Percentiles rank a stretch among this genome's conserved stretches.
Conservation (phyloP, 192 early-diverging fungal genomes). For the Entomortierella lignicola region DNA sequence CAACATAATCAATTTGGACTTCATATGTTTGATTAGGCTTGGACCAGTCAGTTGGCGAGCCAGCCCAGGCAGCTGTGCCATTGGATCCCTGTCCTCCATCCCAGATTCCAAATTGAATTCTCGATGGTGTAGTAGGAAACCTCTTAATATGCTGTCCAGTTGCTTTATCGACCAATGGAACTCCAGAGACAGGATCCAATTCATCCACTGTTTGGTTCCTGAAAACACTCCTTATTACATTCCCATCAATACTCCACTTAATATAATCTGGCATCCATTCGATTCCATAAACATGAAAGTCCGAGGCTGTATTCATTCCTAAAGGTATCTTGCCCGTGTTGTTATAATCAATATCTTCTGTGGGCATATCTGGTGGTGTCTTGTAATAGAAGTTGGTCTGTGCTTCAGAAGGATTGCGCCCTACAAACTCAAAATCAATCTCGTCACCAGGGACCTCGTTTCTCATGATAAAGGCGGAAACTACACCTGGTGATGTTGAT, state of each 20-base stretch:
- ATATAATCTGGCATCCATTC: slow-evolving; percentile 69
- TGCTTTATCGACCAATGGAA: neutral
- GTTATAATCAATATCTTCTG: slow-evolving; percentile 64
- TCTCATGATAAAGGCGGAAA: slow-evolving; percentile 66
- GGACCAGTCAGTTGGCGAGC: slow-evolving; percentile 65
- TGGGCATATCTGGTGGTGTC: slow-evolving; percentile 27
- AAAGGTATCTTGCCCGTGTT: slow-evolving; percentile 57
- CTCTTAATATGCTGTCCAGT: slow-evolving; percentile 41
- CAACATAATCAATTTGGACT: slow-evolving; percentile 52
- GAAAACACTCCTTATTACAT: slow-evolving; percentile 59
- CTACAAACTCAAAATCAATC: slow-evolving; percentile 77
- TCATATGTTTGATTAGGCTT: slow-evolving; percentile 57
- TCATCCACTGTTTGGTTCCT: slow-evolving; percentile 28
- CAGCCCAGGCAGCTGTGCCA: slow-evolving; percentile 69
- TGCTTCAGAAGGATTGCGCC: slow-evolving; percentile 57
- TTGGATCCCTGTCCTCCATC: slow-evolving; percentile 67
- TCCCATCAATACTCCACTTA: slow-evolving; percentile 60
- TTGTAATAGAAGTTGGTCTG: slow-evolving; percentile 73
- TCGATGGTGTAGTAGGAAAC: slow-evolving; percentile 63
- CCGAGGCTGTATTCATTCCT: slow-evolving; percentile 52
- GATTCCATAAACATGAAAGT: slow-evolving; percentile 66
- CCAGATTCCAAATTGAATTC: slow-evolving; percentile 72
- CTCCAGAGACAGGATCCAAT: neutral
- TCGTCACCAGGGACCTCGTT: slow-evolving; percentile 61
- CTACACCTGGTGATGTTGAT: slow-evolving; percentile 61